Conservation (phyloP, 2,329 filamentous ascomycete species). For the Colletotrichum camelliae region DNA sequence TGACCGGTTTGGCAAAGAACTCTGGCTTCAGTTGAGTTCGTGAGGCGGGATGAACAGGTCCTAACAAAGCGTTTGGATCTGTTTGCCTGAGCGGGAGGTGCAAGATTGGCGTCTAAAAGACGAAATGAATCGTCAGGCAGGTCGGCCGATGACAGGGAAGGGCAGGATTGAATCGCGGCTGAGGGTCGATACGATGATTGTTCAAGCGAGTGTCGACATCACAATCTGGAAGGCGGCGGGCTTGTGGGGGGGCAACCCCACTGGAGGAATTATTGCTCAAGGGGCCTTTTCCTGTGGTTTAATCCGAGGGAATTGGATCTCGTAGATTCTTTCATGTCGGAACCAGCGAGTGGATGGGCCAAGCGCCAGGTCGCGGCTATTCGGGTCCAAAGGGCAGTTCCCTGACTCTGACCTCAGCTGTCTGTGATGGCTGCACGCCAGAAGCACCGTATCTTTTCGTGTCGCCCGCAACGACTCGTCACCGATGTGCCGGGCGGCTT, state of each 20-base stretch:
- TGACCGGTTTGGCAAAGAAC: neutral
- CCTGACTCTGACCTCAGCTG: neutral
- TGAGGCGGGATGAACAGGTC: conserved; percentile 3
- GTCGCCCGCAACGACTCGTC: neutral
- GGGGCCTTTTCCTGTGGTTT: neutral
- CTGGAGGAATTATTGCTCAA: neutral
- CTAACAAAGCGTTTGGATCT: neutral
- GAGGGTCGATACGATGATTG: neutral
- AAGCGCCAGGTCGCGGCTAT: conserved; percentile 4
- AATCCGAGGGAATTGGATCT: neutral
- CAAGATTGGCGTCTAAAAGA: neutral
- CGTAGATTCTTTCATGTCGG: conserved; percentile 1
- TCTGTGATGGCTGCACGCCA: neutral
- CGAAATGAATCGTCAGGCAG: neutral
- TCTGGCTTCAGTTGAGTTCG: neutral
- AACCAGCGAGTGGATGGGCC: neutral
- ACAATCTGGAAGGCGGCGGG: neutral
- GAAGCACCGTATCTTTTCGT: neutral
- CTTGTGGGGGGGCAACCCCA: conserved; percentile 2
- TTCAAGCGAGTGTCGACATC: conserved; percentile 1
- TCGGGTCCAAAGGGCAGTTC: neutral
- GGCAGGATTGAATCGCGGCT: neutral
- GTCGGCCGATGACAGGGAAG: neutral
- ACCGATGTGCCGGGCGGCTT: neutral
- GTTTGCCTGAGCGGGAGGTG: neutral